Conservation (phyloP, 2,329 filamentous ascomycete genomes). For the Calonectria pteridis region DNA sequence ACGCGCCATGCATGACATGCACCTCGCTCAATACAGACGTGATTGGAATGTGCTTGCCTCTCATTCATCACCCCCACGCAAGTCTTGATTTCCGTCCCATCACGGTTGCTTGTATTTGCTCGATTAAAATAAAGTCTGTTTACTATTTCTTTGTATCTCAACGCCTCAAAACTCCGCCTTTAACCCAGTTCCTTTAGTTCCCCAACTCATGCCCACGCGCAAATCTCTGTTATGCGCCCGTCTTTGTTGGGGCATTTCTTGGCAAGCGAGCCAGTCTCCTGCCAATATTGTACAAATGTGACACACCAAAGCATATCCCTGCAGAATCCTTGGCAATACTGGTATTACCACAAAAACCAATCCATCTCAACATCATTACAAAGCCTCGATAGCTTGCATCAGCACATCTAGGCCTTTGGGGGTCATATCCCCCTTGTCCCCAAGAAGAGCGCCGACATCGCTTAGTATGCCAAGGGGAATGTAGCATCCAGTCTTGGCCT, state of each 20-base stretch:
- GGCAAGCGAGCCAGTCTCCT: constrained; percentile 25
- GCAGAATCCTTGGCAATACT: not conserved
- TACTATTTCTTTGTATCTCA: not conserved
- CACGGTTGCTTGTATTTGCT: not conserved
- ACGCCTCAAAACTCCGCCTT: constrained; percentile 1
- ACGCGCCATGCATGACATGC: too few relatives aligned
- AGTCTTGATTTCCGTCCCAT: not conserved
- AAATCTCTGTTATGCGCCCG: constrained; percentile 13
- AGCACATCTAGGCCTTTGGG: constrained; percentile 70
- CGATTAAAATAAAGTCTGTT: not conserved
- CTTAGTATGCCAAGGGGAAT: constrained; percentile 89
- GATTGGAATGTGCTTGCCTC: not conserved
- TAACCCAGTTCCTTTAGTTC: constrained; percentile 5
- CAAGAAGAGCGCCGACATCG: constrained; percentile 84
- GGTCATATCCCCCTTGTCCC: constrained; percentile 64
- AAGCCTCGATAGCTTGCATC: constrained; percentile 69
- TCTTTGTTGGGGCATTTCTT: not conserved
- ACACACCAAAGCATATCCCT: constrained; percentile 25
- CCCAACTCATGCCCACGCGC: constrained; percentile 5
- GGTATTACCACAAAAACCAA: not conserved
- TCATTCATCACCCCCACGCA: not conserved
- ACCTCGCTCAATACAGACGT: too few relatives aligned
- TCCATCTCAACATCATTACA: constrained; percentile 52
- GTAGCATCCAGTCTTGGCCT: constrained; percentile 81
- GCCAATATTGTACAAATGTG: constrained; percentile 27